phyloP scores from a whole-genome alignment of 257 asterid species.

The Thymus mandschuricus region DNA sequence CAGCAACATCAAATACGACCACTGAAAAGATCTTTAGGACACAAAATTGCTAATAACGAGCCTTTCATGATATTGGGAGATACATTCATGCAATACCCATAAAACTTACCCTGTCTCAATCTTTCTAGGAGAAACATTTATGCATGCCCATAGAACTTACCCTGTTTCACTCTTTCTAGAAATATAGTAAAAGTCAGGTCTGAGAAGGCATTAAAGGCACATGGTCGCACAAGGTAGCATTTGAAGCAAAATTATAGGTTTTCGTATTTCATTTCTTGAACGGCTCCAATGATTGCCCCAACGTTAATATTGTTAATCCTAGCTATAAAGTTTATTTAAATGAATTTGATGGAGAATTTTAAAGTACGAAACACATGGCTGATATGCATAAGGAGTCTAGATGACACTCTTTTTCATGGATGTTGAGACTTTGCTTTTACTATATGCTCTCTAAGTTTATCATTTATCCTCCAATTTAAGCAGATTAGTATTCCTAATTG shows the following conservation, averaged over 20 bases:
- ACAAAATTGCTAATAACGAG: neutral
- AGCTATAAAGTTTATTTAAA: too few relatives aligned
- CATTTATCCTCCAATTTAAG: constrained; percentile 26
- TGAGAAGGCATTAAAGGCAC: neutral
- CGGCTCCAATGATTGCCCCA: neutral
- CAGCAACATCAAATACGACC: neutral
- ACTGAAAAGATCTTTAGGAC: neutral
- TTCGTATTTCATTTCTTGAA: neutral
- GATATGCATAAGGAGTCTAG: neutral
- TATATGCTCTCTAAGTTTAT: neutral
- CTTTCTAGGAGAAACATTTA: too few relatives aligned
- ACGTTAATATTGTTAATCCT: neutral
- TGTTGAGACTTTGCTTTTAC: neutral
- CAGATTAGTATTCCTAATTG: constrained; percentile 14
- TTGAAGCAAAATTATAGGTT: neutral
- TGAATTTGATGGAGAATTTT: neutral
- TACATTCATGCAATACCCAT: neutral
- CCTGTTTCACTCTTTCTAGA: neutral
- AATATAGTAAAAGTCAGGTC: neutral
- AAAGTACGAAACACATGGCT: neutral
- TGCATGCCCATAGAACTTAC: too few relatives aligned
- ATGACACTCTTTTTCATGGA: neutral
- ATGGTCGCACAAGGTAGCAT: neutral
- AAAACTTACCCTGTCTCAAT: too few relatives aligned
- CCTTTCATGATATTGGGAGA: neutral